Base-by-base conservation (phyloP, 495 filamentous ascomycete genomes). In the Baudoinia panamericana region DNA sequence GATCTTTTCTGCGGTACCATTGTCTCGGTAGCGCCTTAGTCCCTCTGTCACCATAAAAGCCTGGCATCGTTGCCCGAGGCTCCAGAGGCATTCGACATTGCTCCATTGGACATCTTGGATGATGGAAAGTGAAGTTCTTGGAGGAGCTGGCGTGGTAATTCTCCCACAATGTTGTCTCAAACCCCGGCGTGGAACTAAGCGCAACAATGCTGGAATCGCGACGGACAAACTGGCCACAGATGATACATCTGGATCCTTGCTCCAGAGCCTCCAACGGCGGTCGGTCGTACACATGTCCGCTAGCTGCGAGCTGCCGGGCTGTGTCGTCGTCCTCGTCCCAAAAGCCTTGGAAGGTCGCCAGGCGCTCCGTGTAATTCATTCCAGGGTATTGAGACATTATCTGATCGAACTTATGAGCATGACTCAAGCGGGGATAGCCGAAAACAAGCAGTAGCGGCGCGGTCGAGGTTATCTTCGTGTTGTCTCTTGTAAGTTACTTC, bases 11-110 rank as follows among this genome's bases (percentile, higher is more conserved):
- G 12, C 26, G 9, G 18, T 44, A 31, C 10, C 25, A 36, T 26
- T 19, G 26, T 3, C 23, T 26, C 20, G 7, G 5, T 4, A 44
- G 7, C 12, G 20, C 29, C 4, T 37, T 7, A 3, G 40, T 6
- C 8, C 35, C 8, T 17, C 8, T 9, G 12, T 29, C 25, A 15
- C 22, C 21, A 22, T 36, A 20, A 8, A 40, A 13, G 6, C 41
- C 41, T 4, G 25, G 5, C 6, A 51, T n/a, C 1, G 33, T n/a
- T 6, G 48, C 37, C 22, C 43, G 48, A 7, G 39, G 35, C 2
- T 52, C 48, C 12, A 47, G 36, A 6, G 48, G 48, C 9, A 52
- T 47, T 10, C 39, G 18, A 13, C 46, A 34, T 28, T 52, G 48
- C 21, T 43, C 8, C 8, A 26, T 26, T 10, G 17, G 15, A 20